Conservation (phyloP, 2,329 filamentous ascomycete species). For the Colletotrichum scovillei region DNA sequence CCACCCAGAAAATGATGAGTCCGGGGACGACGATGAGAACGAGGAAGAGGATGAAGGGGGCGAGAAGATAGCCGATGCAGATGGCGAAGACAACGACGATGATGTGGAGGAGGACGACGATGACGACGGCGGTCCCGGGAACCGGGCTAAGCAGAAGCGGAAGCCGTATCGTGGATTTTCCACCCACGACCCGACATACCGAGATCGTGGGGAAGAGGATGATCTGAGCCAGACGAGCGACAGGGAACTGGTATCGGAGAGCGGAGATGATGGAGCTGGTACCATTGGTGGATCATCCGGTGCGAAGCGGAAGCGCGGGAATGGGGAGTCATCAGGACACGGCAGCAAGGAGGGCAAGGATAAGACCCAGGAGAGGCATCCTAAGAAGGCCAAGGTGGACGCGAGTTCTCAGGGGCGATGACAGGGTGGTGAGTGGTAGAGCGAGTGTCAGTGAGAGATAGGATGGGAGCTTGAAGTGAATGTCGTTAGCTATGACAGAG, state of each 20-base stretch:
- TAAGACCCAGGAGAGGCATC: constrained; percentile 4
- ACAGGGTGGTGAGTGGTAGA: constrained; percentile 29
- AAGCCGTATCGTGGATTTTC: constrained; percentile 1
- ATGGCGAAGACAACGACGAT: neutral
- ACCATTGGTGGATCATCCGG: neutral
- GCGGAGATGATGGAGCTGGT: neutral
- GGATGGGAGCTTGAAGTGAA: neutral
- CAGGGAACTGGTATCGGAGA: constrained; percentile 14
- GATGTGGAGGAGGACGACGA: neutral
- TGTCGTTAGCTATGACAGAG: no score
- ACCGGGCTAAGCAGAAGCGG: neutral
- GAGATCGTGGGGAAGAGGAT: constrained; percentile 21
- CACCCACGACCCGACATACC: constrained; percentile 21
- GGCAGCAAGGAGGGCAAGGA: neutral
- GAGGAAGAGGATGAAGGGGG: neutral
- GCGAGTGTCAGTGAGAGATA: neutral
- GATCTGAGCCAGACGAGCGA: constrained; percentile 16
- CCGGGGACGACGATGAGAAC: no score
- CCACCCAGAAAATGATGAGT: neutral
- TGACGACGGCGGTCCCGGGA: neutral
- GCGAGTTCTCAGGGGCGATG: constrained; percentile 27
- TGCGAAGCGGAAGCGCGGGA: constrained; percentile 15
- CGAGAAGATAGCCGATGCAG: neutral
- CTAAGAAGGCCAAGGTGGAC: constrained; percentile 46
- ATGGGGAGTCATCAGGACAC: neutral